Percentiles rank a stretch among this genome's conserved stretches.
Evolutionary conservation across 352 stramenopile genomes (phyloP).

Genomic region (Phytopythium mirpurense): DNA sequence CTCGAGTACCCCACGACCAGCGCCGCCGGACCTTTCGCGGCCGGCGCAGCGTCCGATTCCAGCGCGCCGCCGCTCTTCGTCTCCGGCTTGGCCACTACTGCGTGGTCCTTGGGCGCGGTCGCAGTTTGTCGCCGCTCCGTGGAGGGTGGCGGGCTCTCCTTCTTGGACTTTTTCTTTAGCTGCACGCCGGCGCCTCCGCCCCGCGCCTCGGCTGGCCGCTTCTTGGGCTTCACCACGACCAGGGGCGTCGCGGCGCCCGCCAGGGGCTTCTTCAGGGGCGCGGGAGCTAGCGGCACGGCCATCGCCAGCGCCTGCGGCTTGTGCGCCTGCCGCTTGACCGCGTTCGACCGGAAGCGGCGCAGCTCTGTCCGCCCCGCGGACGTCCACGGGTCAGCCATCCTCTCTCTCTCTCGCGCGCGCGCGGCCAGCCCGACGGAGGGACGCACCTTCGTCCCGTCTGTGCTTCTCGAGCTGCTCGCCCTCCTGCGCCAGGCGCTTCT

Average conservation of each 20-base stretch:
- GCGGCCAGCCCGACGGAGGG: too few relatives aligned
- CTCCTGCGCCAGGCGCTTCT: slow-evolving; percentile 43
- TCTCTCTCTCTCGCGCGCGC: too few relatives aligned
- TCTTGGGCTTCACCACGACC: slow-evolving; percentile 57
- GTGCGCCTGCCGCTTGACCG: slow-evolving; percentile 46
- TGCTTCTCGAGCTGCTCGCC: slow-evolving; percentile 22
- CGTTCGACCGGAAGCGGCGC: slow-evolving; percentile 55
- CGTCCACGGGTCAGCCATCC: not conserved
- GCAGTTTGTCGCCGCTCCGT: too few relatives aligned
- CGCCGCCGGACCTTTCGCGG: slow-evolving; percentile 5
- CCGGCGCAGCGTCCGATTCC: too few relatives aligned
- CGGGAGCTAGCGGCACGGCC: slow-evolving; percentile 9
- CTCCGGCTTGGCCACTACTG: not conserved
- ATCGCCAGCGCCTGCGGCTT: slow-evolving; percentile 14
- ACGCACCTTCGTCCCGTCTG: slow-evolving; percentile 31
- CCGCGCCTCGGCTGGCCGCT: slow-evolving; percentile 14
- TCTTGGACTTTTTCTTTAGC: slow-evolving; percentile 23
- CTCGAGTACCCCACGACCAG: slow-evolving; percentile 56
- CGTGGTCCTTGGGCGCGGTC: too few relatives aligned
- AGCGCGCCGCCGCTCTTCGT: not conserved
- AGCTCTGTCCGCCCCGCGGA: slow-evolving; percentile 25
- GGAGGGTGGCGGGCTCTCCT: too few relatives aligned
- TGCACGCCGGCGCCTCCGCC: slow-evolving; percentile 9
- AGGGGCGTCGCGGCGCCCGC: slow-evolving; percentile 11
- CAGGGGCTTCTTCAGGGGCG: slow-evolving; percentile 7